These are phyloP conservation scores for Penicillium occitanis DNA, from an alignment of 2,329 filamentous ascomycete species.

Conservation along the genomic window DNA sequence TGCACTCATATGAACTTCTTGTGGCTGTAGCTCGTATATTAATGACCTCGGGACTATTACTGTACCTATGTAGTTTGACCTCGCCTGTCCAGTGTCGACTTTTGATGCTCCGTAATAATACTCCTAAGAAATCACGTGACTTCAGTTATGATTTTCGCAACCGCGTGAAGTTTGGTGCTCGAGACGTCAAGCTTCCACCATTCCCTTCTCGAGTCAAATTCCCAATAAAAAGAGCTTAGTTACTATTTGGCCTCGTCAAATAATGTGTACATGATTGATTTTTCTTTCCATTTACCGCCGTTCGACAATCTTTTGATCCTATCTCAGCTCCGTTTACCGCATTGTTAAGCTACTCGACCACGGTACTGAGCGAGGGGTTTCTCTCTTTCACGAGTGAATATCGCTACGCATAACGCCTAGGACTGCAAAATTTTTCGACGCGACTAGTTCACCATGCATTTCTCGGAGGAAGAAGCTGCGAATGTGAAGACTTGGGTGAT, in stretches of 20 bases:
- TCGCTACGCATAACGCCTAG: neutral
- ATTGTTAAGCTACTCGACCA: neutral
- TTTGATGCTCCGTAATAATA: neutral
- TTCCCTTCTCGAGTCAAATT: neutral
- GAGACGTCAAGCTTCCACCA: neutral
- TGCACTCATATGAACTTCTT: slow-evolving; percentile 13
- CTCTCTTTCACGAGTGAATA: neutral
- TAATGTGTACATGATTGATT: neutral
- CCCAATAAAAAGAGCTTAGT: no score
- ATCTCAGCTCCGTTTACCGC: slow-evolving; percentile 6
- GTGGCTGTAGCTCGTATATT: neutral
- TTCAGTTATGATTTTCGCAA: neutral
- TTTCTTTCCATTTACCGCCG: neutral
- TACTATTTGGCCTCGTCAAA: no score
- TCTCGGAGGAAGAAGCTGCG: slow-evolving; percentile 54
- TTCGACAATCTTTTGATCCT: neutral
- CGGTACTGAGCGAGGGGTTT: neutral
- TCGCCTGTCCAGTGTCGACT: neutral
- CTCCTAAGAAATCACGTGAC: slow-evolving; percentile 15
- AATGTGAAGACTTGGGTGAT: slow-evolving; percentile 60
- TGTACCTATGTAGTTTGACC: neutral
- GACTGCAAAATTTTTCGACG: neutral
- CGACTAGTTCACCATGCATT: slow-evolving; percentile 46
- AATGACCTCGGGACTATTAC: no score
- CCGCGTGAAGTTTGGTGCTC: slow-evolving; percentile 6